Conservation (phyloP, 257 asterid genomes). For the Lycium barbarum region DNA sequence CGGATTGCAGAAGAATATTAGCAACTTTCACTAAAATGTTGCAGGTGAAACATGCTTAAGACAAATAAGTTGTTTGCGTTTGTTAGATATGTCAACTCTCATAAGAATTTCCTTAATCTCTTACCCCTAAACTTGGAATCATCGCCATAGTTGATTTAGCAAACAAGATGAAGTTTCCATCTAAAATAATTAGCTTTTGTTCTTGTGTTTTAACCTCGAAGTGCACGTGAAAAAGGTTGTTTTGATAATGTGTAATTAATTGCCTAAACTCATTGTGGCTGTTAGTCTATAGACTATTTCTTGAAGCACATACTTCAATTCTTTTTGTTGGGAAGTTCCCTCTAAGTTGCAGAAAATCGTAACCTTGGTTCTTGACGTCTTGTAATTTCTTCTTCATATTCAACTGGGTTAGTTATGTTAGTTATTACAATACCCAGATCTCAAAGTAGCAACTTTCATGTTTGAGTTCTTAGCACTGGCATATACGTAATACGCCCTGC, state of each 20-base stretch:
- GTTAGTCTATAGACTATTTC: too few relatives aligned
- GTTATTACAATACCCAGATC: not conserved
- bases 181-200: not conserved
- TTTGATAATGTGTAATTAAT: too few relatives aligned
- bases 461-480: not conserved
- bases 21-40: too few relatives aligned
- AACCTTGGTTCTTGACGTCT: not conserved
- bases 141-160: not conserved
- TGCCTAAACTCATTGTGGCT: too few relatives aligned
- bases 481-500: too few relatives aligned
- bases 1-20: too few relatives aligned
- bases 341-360: too few relatives aligned
- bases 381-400: not conserved
- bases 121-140: not conserved
- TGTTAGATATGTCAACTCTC: not conserved
- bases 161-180: not conserved
- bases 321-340: too few relatives aligned
- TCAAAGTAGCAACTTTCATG: not conserved
- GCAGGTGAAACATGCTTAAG: too few relatives aligned
- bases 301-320: too few relatives aligned
- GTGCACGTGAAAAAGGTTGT: too few relatives aligned
- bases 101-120: too few relatives aligned
- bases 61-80: not conserved
- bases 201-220: not conserved
- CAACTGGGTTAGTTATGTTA: not conserved